Conservation (phyloP, 2,329 filamentous ascomycete species). For the Drechslera avenae region DNA sequence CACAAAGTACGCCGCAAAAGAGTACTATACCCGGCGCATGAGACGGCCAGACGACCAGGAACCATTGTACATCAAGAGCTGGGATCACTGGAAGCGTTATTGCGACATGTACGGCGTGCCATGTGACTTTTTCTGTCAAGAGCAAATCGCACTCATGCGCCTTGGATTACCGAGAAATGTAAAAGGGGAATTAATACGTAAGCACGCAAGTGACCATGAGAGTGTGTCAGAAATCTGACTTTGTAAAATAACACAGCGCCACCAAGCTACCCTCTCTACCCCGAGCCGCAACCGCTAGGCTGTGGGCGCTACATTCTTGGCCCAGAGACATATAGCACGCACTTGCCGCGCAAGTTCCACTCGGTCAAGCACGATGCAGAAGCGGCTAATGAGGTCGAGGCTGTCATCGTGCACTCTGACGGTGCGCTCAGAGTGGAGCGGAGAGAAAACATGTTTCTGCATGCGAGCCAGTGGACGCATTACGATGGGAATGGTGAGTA, state of each 20-base stretch:
- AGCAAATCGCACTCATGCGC: slow-evolving; percentile 26
- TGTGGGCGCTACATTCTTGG: slow-evolving; percentile 25
- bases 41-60: slow-evolving; percentile 18
- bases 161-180: slow-evolving; percentile 17
- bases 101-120: slow-evolving; percentile 33
- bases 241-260: slow-evolving; percentile 17
- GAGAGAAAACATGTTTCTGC: slow-evolving; percentile 1
- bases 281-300: slow-evolving; percentile 25
- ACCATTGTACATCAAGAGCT: slow-evolving; percentile 27
- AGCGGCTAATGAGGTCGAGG: slow-evolving; percentile 3
- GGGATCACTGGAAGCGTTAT: slow-evolving; percentile 29
- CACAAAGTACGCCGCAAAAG: neutral
- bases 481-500: slow-evolving; percentile 10
- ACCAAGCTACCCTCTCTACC: slow-evolving; percentile 29
- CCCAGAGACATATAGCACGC: slow-evolving; percentile 11
- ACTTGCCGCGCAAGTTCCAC: slow-evolving; percentile 27
- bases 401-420: slow-evolving; percentile 24
- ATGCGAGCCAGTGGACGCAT: slow-evolving; percentile 15
- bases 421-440: slow-evolving; percentile 23
- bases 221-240: no score
- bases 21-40: slow-evolving; percentile 32
- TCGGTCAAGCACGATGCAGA: neutral
- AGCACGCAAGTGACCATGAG: neutral
- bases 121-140: slow-evolving; percentile 28
- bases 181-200: slow-evolving; percentile 16